Percentiles rank a stretch among this genome's conserved stretches.
Evolutionary conservation across 2,329 filamentous ascomycete genomes (phyloP).

Genomic region (Chlorencoelia australis): DNA sequence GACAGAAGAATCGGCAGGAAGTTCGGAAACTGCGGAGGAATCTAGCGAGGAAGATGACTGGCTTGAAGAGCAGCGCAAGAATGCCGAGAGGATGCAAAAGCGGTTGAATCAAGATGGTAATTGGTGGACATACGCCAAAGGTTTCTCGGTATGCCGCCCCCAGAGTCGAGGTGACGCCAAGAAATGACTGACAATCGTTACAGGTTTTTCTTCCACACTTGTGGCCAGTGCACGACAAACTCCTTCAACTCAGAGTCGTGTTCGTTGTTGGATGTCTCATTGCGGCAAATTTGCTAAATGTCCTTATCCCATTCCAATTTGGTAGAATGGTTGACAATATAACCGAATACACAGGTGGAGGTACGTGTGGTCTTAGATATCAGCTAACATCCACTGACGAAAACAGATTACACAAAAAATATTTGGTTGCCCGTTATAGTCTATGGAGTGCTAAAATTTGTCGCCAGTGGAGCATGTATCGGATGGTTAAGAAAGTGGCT

Average conservation of each 20-base stretch:
- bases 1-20: constrained; percentile 7
- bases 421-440: constrained; percentile 43
- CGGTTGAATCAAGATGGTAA: constrained; percentile 64
- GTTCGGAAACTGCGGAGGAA: constrained; percentile 18
- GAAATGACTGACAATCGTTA: constrained; percentile 1
- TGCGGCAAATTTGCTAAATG: constrained; percentile 60
- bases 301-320: constrained; percentile 72
- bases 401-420: constrained; percentile 27
- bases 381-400: constrained; percentile 2
- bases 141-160: constrained; percentile 44
- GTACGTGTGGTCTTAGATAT: neutral
- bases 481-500: constrained; percentile 39
- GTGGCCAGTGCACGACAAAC: constrained; percentile 59
- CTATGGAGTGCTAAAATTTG: constrained; percentile 39
- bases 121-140: constrained; percentile 67
- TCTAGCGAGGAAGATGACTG: constrained; percentile 42
- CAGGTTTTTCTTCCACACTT: constrained; percentile 69
- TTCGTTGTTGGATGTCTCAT: constrained; percentile 60
- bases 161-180: neutral
- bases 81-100: constrained; percentile 51
- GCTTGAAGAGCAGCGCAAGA: constrained; percentile 42
- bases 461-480: constrained; percentile 42
- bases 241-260: constrained; percentile 57
- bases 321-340: constrained; percentile 69
- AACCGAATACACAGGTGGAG: constrained; percentile 32